phyloP scores from a whole-genome alignment of 106 monocot genomes.

The Vanilla planifolia region DNA sequence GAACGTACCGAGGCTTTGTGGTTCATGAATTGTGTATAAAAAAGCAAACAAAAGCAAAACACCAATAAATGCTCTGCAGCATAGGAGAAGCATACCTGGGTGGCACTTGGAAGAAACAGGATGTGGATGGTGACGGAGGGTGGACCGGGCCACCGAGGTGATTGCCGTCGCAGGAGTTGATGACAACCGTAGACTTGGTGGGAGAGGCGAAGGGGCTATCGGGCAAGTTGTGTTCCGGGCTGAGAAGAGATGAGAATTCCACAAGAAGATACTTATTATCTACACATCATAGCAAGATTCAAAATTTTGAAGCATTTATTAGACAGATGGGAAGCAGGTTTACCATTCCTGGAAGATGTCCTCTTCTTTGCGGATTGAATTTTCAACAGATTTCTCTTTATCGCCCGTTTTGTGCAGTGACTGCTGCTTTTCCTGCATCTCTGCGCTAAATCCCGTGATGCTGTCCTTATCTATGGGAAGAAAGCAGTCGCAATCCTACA shows the following conservation, averaged over 20 bases:
- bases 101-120: constrained; percentile 4
- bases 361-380: constrained; percentile 23
- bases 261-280: neutral
- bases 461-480: constrained; percentile 14
- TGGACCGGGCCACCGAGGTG: neutral
- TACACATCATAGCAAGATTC: neutral
- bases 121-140: neutral
- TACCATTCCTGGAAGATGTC: neutral
- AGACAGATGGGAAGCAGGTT: neutral
- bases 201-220: constrained; percentile 60
- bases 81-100: neutral
- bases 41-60: neutral
- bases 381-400: constrained; percentile 17
- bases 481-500: neutral
- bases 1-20: neutral
- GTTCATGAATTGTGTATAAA: neutral
- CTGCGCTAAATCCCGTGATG: constrained; percentile 3
- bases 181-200: constrained; percentile 22
- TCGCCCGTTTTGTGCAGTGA: constrained; percentile 13
- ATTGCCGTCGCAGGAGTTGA: neutral
- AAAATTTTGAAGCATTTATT: neutral
- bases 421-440: neutral
- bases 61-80: neutral
- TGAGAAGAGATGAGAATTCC: neutral
- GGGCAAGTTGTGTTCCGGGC: constrained; percentile 46